Percentiles rank a stretch among this genome's conserved stretches.
Conservation (phyloP, 768 basidiomycete genomes). For the Phanerochaete carnosa region DNA sequence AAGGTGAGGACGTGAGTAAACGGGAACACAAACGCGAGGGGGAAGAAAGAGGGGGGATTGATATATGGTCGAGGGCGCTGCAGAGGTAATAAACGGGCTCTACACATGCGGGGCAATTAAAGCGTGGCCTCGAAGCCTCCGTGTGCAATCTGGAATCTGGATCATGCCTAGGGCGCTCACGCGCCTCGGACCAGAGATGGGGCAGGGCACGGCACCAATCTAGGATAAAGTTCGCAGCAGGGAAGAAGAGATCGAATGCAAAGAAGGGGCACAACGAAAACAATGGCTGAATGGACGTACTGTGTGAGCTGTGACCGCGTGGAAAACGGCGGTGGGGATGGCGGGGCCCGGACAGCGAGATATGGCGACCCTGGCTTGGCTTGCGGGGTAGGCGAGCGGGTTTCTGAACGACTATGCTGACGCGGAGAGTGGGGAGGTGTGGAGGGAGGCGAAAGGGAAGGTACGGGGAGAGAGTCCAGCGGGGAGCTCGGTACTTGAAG, state of each 20-base stretch:
- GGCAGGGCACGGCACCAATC: slow-evolving; percentile 1
- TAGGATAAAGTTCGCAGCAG: slow-evolving; percentile 13
- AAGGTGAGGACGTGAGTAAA: slow-evolving; percentile 8
- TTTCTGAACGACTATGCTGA: slow-evolving; percentile 3
- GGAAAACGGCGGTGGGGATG: neutral
- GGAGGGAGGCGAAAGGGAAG: slow-evolving; percentile 17
- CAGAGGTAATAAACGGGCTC: neutral
- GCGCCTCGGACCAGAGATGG: neutral
- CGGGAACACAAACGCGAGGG: neutral
- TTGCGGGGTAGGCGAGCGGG: slow-evolving; percentile 5
- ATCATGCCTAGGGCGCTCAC: slow-evolving; percentile 3
- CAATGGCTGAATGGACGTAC: neutral
- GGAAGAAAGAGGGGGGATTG: neutral
- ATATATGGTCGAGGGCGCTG: slow-evolving; percentile 12
- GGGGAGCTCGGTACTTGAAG: slow-evolving; percentile 19
- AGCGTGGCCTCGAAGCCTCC: neutral
- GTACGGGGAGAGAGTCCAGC: slow-evolving; percentile 16
- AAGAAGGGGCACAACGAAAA: neutral
- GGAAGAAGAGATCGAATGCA: neutral
- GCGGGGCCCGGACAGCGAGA: neutral
- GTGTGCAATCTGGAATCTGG: neutral
- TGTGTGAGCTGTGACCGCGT: neutral
- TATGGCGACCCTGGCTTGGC: neutral
- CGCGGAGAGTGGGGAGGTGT: slow-evolving; percentile 14
- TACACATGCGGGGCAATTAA: neutral